phyloP scores from a whole-genome alignment of 306 rosid genomes.

The Cucurbita pepo region DNA sequence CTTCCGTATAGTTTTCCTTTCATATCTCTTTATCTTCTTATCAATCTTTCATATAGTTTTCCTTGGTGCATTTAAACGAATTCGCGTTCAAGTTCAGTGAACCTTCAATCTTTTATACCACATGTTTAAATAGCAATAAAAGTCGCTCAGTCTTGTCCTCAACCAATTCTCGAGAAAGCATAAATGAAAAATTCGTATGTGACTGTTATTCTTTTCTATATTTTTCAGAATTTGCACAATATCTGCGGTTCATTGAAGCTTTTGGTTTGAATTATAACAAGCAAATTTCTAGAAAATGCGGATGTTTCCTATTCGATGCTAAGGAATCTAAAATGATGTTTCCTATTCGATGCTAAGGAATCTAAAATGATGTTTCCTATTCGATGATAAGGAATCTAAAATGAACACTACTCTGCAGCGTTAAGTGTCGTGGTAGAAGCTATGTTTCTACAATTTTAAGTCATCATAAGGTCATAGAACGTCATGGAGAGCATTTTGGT shows the following conservation, averaged over 20 bases:
- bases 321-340: background rate
- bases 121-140: background rate
- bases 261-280: background rate
- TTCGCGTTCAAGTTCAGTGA: background rate
- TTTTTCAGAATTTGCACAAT: background rate
- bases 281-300: background rate
- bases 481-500: background rate
- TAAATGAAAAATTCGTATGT: background rate
- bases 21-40: background rate
- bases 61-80: background rate
- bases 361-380: background rate
- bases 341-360: no score
- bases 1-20: background rate
- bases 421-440: background rate
- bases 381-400: background rate
- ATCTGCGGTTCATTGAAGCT: background rate
- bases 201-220: background rate
- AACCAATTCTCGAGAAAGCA: background rate
- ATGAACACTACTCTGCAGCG: background rate
- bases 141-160: background rate
- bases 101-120: background rate
- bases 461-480: background rate
- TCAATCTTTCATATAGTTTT: background rate
- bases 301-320: background rate
- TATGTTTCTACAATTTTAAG: background rate